Conservation (phyloP, 2,329 filamentous ascomycete genomes). For the Neopestalotiopsis rosae region DNA sequence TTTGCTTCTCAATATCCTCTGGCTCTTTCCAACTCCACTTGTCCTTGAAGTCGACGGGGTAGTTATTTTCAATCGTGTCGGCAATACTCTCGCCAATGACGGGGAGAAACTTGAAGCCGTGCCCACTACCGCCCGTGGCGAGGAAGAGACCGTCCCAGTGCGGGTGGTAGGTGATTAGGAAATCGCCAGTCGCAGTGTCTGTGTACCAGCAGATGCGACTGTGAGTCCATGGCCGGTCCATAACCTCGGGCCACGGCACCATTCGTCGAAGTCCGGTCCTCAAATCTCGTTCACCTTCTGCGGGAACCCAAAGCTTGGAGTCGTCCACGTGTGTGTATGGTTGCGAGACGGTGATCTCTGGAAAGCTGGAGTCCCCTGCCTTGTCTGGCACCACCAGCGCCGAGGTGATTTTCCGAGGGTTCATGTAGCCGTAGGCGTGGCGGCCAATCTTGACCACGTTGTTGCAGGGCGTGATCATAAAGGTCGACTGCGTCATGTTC, state of each 20-base stretch:
- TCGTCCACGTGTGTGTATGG: slow-evolving; percentile 56
- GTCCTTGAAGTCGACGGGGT: slow-evolving; percentile 54
- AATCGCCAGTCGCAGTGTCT: slow-evolving; percentile 74
- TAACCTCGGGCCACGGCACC: slow-evolving; percentile 61
- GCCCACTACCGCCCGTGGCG: slow-evolving; percentile 67
- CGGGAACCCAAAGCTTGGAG: slow-evolving; percentile 54
- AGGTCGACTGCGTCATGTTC: slow-evolving; percentile 74
- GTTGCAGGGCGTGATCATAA: slow-evolving; percentile 73
- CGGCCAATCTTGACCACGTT: slow-evolving; percentile 71
- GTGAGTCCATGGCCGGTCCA: slow-evolving; percentile 62
- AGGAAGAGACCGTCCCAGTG: slow-evolving; percentile 62
- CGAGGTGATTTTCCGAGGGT: slow-evolving; percentile 46
- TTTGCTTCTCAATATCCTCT: slow-evolving; percentile 41
- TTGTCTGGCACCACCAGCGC: slow-evolving; percentile 26
- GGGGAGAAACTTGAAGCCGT: slow-evolving; percentile 73
- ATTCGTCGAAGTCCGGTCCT: slow-evolving; percentile 65
- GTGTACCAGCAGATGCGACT: slow-evolving; percentile 78
- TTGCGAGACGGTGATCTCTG: slow-evolving; percentile 37
- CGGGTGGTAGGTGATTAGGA: slow-evolving; percentile 74
- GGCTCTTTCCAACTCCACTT: slow-evolving; percentile 71
- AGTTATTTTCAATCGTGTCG: slow-evolving; percentile 55
- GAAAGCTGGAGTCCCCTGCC: neutral
- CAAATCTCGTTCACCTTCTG: slow-evolving; percentile 66
- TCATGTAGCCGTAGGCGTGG: slow-evolving; percentile 72
- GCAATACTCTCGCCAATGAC: slow-evolving; percentile 67